These are phyloP conservation scores for Rosa lucieae DNA, from an alignment of 306 rosid species.

Conservation along the genomic window DNA sequence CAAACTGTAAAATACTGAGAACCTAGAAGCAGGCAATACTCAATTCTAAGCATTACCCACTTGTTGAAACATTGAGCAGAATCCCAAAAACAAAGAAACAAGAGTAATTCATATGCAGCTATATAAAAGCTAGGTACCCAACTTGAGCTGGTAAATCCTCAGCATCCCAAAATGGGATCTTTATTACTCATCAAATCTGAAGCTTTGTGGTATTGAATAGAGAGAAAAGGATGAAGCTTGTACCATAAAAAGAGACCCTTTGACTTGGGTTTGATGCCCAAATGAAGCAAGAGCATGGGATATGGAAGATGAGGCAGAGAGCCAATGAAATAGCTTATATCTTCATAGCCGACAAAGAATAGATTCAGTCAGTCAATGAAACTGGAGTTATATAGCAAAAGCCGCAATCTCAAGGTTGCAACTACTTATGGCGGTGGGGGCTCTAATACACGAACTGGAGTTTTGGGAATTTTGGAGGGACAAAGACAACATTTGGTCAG, in stretches of 20 bases:
- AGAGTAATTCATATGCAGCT: background rate
- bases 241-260: slow-evolving; percentile 9
- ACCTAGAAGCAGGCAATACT: background rate
- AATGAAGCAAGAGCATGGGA: slow-evolving; percentile 13
- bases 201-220: background rate
- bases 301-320: background rate
- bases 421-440: too few relatives aligned
- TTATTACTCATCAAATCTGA: background rate
- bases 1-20: background rate
- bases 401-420: too few relatives aligned
- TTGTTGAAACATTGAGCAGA: slow-evolving; percentile 9
- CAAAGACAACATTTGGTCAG: too few relatives aligned
- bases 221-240: slow-evolving; percentile 2
- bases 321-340: background rate
- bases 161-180: background rate
- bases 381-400: too few relatives aligned
- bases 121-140: background rate
- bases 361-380: background rate
- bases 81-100: background rate
- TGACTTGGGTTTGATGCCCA: slow-evolving; percentile 2
- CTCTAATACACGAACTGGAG: too few relatives aligned
- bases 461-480: too few relatives aligned
- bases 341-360: background rate
- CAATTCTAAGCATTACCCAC: slow-evolving; percentile 5
- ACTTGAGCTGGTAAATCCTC: background rate